Evolutionary conservation across 352 stramenopile genomes (phyloP).

Genomic region (Globisporangium yorkense): DNA sequence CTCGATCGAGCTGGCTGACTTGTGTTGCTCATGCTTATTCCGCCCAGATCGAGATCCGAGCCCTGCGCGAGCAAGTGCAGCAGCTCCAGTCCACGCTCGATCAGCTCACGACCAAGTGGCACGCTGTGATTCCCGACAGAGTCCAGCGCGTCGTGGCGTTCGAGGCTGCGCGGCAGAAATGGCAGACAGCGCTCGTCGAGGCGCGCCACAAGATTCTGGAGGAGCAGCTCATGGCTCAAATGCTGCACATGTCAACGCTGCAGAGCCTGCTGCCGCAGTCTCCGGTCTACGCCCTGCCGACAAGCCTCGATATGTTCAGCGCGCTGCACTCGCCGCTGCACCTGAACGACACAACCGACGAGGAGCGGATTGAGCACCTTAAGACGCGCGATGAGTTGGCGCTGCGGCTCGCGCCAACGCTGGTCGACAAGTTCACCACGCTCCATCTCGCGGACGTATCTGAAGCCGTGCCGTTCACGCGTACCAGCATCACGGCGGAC

Average conservation of each 20-base stretch:
- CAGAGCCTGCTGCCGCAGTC: conserved; percentile 9
- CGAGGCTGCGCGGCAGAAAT: conserved; percentile 7
- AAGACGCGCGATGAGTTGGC: conserved; percentile 25
- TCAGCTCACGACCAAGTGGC: conserved; percentile 1
- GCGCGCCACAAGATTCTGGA: conserved; percentile 1
- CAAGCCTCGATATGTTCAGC: conserved; percentile 2
- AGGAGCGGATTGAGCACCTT: conserved; percentile 23
- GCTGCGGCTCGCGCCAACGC: conserved; percentile 21
- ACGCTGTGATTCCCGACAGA: neutral
- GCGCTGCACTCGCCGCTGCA: conserved; percentile 7
- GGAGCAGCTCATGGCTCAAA: conserved; percentile 4
- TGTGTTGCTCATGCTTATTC: neutral
- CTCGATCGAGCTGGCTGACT: neutral
- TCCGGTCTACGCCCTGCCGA: neutral
- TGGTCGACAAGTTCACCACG: conserved; percentile 32
- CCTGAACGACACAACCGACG: conserved; percentile 2
- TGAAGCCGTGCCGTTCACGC: conserved; percentile 32
- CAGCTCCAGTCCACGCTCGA: conserved; percentile 2
- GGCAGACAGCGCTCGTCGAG: conserved; percentile 6
- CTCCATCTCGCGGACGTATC: conserved; percentile 20
- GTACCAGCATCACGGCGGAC: conserved; percentile 49
- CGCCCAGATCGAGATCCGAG: conserved; percentile 6
- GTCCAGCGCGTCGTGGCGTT: neutral
- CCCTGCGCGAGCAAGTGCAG: neutral
- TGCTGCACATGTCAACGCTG: conserved; percentile 11